Base-by-base conservation (phyloP, 768 basidiomycete species). In the Amanita rubescens region DNA sequence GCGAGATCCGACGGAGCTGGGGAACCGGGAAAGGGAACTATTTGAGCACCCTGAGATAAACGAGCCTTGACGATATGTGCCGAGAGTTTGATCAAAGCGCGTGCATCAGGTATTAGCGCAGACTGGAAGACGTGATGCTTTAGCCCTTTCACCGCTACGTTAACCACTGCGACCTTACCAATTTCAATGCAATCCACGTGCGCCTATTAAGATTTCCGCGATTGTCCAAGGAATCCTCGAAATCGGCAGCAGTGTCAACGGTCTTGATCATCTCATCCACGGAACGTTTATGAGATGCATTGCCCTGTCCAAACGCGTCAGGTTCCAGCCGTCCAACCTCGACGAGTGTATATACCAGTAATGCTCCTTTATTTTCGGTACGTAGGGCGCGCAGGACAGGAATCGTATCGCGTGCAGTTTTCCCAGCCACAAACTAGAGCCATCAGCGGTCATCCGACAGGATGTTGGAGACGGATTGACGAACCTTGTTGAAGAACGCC, bases 321-420 rank as follows among this genome's bases (percentile, higher is more conserved):
- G 14, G 42, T 61, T 54, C 48, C 57, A 50, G 2, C 53, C 30
- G 6, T 91, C 82, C 10, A 88, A 91, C 67, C 94, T 90, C 25
- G 91, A 90, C 47, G 84, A 87, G 69, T n/a, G n/a, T n/a, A n/a
- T 96, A 95, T 20, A 78, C 84, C 58, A 96, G 81, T 12, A 96
- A 68, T 7, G 78, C 74, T 2, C 90, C 94, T 57, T 84, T 87
- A 60, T 88, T 86, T 56, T 78, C 77, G 9, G 67, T 65, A 15
- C 92, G 79, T 22, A 94, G 73, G 11, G 67, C 62, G 37, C 73
- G 70, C 38, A 96, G 76, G 0, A 88, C 64, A 1, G 89, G 84
- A 3, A 88, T 58, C 6, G 85, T 79, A 15, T 77, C 82, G 34
- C 78, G 75, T 0, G 85, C 87, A 0, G 85, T 85, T 55, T 94